Evolutionary conservation across 768 basidiomycete genomes (phyloP).

Genomic region (Russula ochroleuca): DNA sequence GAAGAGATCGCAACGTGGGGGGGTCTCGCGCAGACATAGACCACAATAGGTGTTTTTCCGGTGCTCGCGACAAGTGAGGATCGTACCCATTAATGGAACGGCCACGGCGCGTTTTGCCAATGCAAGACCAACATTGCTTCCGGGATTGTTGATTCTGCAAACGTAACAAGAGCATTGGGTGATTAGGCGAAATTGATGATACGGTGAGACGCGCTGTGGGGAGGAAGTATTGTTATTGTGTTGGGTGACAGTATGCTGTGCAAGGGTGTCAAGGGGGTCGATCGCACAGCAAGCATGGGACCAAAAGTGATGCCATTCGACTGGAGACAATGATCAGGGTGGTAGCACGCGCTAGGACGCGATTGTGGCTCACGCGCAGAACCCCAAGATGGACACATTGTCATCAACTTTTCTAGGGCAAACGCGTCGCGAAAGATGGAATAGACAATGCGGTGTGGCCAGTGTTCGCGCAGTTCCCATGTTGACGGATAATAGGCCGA

Average conservation of each 20-base stretch:
- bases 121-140: conserved; percentile 47
- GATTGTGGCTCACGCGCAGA: conserved; percentile 25
- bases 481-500: conserved; percentile 45
- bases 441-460: conserved; percentile 61
- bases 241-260: conserved; percentile 45
- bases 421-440: conserved; percentile 46
- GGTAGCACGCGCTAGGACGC: conserved; percentile 26
- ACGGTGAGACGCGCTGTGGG: conserved; percentile 39
- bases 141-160: conserved; percentile 65
- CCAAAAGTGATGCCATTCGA: conserved; percentile 71
- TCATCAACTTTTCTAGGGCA: conserved; percentile 27
- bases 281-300: conserved; percentile 55
- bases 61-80: conserved; percentile 62
- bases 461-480: conserved; percentile 49
- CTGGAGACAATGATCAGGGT: conserved; percentile 36
- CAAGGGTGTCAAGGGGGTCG: conserved; percentile 57
- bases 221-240: conserved; percentile 31
- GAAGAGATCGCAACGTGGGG: conserved; percentile 38
- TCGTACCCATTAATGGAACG: conserved; percentile 43
- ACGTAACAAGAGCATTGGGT: conserved; percentile 52
- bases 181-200: conserved; percentile 61
- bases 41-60: conserved; percentile 60
- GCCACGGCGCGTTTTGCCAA: conserved; percentile 44
- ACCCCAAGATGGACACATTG: conserved; percentile 25
- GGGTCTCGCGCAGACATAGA: conserved; percentile 62